These are phyloP conservation scores for Phymatotrichopsis omnivora DNA, from an alignment of 2,329 filamentous ascomycete genomes.

Conservation along the genomic window DNA sequence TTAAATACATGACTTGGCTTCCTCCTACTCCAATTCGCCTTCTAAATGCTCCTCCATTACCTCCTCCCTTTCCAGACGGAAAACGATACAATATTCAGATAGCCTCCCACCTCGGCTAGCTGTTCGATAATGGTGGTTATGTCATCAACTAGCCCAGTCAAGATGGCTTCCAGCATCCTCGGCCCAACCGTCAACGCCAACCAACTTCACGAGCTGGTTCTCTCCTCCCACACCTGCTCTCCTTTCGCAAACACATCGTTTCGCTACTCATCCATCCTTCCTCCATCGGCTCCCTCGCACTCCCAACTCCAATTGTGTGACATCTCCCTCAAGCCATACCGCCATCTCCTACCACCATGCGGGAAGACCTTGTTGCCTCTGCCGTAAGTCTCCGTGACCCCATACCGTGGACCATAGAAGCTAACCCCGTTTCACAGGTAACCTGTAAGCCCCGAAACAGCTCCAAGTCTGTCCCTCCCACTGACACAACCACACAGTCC, in stretches of 20 bases:
- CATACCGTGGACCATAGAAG: too few relatives aligned
- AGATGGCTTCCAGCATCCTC: too few relatives aligned
- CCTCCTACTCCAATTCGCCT: too few relatives aligned
- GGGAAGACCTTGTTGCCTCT: conserved; percentile 83
- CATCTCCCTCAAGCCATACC: conserved; percentile 26
- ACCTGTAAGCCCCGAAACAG: conserved; percentile 16
- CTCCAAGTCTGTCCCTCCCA: background rate
- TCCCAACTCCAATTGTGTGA: conserved; percentile 14
- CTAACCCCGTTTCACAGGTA: conserved; percentile 16
- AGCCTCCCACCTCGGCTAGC: too few relatives aligned
- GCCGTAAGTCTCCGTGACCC: conserved; percentile 55
- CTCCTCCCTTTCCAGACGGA: too few relatives aligned
- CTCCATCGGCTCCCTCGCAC: conserved; percentile 23
- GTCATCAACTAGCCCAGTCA: too few relatives aligned
- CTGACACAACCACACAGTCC: conserved; percentile 47
- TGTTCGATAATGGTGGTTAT: too few relatives aligned
- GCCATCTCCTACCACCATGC: conserved; percentile 56
- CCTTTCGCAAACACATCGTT: too few relatives aligned
- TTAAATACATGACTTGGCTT: too few relatives aligned
- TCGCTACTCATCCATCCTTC: conserved; percentile 19
- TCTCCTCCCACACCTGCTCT: background rate
- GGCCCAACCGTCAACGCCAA: background rate
- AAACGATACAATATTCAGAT: too few relatives aligned
- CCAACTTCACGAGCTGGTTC: background rate
- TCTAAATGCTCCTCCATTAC: too few relatives aligned